These are phyloP conservation scores for Herpetospermum pedunculosum DNA, from an alignment of 306 rosid species.

Conservation along the genomic window DNA sequence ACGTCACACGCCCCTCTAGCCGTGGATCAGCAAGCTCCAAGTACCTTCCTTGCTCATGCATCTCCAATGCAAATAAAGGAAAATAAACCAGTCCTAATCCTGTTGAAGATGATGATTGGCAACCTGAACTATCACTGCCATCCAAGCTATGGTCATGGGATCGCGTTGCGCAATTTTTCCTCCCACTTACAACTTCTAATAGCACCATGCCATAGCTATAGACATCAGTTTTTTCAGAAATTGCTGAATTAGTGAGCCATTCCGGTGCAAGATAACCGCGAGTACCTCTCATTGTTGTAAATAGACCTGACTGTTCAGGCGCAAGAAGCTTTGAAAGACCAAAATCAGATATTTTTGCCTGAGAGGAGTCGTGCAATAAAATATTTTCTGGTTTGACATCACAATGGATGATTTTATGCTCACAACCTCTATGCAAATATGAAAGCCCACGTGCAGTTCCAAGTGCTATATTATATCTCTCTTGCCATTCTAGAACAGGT, in stretches of 20 bases:
- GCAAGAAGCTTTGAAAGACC: constrained; percentile 81
- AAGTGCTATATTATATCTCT: constrained; percentile 64
- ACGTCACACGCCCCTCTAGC: constrained; percentile 52
- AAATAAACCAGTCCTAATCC: constrained; percentile 46
- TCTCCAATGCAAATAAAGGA: constrained; percentile 71
- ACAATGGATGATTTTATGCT: constrained; percentile 74
- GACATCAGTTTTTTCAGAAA: constrained; percentile 80
- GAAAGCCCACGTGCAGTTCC: constrained; percentile 93
- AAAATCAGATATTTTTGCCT: constrained; percentile 80
- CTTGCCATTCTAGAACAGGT: constrained; percentile 82
- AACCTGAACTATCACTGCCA: constrained; percentile 38
- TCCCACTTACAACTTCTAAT: constrained; percentile 74
- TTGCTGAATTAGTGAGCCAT: constrained; percentile 85
- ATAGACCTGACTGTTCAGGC: constrained; percentile 69
- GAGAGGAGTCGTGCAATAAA: constrained; percentile 62
- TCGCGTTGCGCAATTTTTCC: constrained; percentile 47
- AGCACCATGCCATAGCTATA: constrained; percentile 90
- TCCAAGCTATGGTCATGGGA: constrained; percentile 56
- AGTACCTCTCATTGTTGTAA: constrained; percentile 94
- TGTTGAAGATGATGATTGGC: constrained; percentile 41
- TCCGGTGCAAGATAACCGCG: constrained; percentile 93
- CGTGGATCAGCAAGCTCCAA: constrained; percentile 66
- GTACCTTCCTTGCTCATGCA: constrained; percentile 72
- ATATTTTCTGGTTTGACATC: constrained; percentile 92
- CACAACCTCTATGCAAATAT: constrained; percentile 74